Conservation (phyloP, 495 filamentous ascomycete species). For the Podospora pseudoanserina region DNA sequence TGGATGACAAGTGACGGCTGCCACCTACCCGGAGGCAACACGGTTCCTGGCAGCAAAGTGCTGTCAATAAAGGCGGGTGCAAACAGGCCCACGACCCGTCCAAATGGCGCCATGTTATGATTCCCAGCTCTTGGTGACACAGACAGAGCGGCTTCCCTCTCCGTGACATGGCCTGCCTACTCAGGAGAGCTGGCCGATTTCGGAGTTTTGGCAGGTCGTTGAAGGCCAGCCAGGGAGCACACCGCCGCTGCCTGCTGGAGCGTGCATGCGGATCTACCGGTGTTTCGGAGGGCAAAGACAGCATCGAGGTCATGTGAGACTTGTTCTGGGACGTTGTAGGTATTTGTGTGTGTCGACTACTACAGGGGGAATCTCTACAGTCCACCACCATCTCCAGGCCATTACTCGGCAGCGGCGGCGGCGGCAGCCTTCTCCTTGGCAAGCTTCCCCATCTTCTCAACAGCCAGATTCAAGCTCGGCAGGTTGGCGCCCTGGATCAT, state of each 20-base stretch:
- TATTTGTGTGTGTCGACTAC: background rate
- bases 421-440: slow-evolving; percentile 30
- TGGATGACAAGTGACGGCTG: background rate
- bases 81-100: background rate
- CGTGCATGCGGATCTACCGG: background rate
- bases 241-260: background rate
- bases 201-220: background rate
- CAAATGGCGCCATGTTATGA: background rate
- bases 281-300: background rate
- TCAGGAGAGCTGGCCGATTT: background rate
- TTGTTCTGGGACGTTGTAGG: background rate
- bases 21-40: background rate
- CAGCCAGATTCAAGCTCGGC: slow-evolving; percentile 21
- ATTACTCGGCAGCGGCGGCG: slow-evolving; percentile 4
- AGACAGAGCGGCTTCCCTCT: background rate
- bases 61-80: background rate
- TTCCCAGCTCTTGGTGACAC: background rate
- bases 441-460: slow-evolving; percentile 30
- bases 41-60: background rate
- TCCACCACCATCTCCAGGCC: background rate
- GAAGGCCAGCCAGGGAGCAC: background rate
- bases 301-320: background rate
- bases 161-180: background rate
- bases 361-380: background rate
- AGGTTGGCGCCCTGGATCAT: slow-evolving; percentile 32